Conservation (phyloP, 2,329 filamentous ascomycete species). For the Aureobasidium sp. region DNA sequence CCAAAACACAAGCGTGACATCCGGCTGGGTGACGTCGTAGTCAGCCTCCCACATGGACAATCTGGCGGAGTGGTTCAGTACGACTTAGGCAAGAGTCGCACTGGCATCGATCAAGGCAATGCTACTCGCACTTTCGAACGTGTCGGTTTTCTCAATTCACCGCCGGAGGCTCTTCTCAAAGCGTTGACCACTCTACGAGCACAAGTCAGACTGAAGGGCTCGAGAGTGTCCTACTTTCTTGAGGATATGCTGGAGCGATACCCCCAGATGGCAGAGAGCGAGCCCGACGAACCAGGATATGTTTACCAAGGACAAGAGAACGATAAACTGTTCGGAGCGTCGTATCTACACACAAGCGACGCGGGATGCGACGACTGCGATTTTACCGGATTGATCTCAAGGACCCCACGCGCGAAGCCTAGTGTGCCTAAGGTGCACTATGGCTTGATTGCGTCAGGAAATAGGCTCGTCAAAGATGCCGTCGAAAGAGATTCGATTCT, state of each 20-base stretch:
- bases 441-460: background rate
- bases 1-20: conserved; percentile 18
- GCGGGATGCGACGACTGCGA: background rate
- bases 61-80: conserved; percentile 25
- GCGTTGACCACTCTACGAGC: background rate
- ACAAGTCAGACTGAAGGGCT: background rate
- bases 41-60: conserved; percentile 20
- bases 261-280: background rate
- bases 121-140: background rate
- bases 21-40: conserved; percentile 25
- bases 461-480: background rate
- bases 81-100: conserved; percentile 18
- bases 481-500: conserved; percentile 10
- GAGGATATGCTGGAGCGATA: background rate
- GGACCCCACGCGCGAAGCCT: background rate
- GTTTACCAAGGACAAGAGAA: background rate
- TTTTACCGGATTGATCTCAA: too few species aligned
- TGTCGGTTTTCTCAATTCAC: background rate
- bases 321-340: background rate
- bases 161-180: background rate
- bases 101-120: background rate
- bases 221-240: background rate
- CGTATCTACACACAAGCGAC: background rate
- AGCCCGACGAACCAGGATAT: background rate
- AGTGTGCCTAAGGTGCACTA: background rate